Conservation (phyloP, 2,329 filamentous ascomycete species). For the Nigrospora osmanthi region DNA sequence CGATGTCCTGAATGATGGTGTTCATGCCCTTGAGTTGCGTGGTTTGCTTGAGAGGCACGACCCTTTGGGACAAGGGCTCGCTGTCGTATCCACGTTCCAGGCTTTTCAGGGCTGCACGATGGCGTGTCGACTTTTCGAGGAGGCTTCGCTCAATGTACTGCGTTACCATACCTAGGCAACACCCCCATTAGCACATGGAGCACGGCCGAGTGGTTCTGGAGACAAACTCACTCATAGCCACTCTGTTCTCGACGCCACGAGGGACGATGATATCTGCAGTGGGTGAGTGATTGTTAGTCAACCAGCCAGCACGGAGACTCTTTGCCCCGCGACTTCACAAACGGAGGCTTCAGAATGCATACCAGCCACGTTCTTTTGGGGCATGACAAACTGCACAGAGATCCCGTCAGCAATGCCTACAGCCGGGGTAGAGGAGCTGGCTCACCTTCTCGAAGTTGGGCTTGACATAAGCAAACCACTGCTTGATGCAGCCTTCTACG, state of each 20-base stretch:
- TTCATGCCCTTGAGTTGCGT: slow-evolving; percentile 82
- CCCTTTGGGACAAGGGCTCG: slow-evolving; percentile 65
- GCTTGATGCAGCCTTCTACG: slow-evolving; percentile 92
- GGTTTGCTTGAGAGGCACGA: slow-evolving; percentile 67
- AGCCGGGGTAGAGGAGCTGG: not conserved
- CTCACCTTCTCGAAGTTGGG: slow-evolving; percentile 79
- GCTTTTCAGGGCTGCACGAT: slow-evolving; percentile 70
- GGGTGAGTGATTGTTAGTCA: slow-evolving; percentile 5
- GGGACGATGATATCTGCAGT: slow-evolving; percentile 80
- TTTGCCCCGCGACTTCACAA: not conserved
- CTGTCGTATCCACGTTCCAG: slow-evolving; percentile 67
- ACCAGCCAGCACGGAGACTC: not conserved
- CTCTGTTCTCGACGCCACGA: slow-evolving; percentile 86
- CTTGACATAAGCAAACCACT: slow-evolving; percentile 96
- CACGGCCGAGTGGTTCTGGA: not conserved
- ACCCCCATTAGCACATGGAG: slow-evolving; percentile 4
- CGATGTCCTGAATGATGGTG: slow-evolving; percentile 77
- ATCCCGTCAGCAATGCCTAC: slow-evolving; percentile 7
- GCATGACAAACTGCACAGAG: slow-evolving; percentile 65
- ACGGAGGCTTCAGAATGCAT: slow-evolving; percentile 14
- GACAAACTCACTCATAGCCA: slow-evolving; percentile 63
- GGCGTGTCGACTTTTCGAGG: slow-evolving; percentile 74
- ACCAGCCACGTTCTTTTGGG: slow-evolving; percentile 81
- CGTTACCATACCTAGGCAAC: slow-evolving; percentile 68
- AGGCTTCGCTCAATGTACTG: slow-evolving; percentile 88